Evolutionary conservation across 2,329 filamentous ascomycete species (phyloP).

Genomic region (Salinomyces thailandicus): DNA sequence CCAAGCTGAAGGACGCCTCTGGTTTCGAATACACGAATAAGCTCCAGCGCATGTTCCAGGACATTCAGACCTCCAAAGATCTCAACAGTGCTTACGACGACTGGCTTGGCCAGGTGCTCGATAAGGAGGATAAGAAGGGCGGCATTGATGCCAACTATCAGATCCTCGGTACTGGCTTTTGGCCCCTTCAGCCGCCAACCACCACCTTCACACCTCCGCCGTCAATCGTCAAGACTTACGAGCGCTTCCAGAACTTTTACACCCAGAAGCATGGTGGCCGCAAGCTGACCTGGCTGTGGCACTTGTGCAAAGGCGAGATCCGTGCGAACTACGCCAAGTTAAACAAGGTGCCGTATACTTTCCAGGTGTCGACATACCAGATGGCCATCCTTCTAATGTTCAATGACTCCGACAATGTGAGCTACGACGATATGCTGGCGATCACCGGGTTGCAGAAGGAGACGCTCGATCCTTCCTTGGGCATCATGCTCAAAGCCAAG

Average conservation of each 20-base stretch:
- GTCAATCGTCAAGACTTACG: conserved; percentile 76
- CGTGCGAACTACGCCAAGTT: conserved; percentile 83
- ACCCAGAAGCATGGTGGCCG: conserved; percentile 92
- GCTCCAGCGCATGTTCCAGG: conserved; percentile 98
- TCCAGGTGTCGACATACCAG: conserved; percentile 95
- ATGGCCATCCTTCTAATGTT: conserved; percentile 94
- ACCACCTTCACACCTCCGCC: conserved; percentile 81
- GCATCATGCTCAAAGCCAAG: conserved; percentile 85
- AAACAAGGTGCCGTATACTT: conserved; percentile 85
- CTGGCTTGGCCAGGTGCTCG: conserved; percentile 56
- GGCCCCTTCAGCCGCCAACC: conserved; percentile 78
- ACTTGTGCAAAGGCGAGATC: conserved; percentile 93
- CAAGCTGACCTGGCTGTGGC: conserved; percentile 97
- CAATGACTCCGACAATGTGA: conserved; percentile 77
- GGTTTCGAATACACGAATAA: conserved; percentile 99
- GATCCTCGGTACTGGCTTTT: conserved; percentile 91
- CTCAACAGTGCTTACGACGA: conserved; percentile 83
- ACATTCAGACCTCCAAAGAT: conserved; percentile 98
- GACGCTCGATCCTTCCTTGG: conserved; percentile 73
- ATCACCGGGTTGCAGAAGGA: conserved; percentile 72
- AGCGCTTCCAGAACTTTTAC: conserved; percentile 85
- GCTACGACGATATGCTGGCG: conserved; percentile 77
- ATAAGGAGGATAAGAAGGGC: conserved; percentile 54
- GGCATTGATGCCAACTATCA: conserved; percentile 80
- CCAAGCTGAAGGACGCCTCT: conserved; percentile 95